Evolutionary conservation across 805 yeast genomes (phyloP).

Genomic region (Yarrowia phangngaensis): DNA sequence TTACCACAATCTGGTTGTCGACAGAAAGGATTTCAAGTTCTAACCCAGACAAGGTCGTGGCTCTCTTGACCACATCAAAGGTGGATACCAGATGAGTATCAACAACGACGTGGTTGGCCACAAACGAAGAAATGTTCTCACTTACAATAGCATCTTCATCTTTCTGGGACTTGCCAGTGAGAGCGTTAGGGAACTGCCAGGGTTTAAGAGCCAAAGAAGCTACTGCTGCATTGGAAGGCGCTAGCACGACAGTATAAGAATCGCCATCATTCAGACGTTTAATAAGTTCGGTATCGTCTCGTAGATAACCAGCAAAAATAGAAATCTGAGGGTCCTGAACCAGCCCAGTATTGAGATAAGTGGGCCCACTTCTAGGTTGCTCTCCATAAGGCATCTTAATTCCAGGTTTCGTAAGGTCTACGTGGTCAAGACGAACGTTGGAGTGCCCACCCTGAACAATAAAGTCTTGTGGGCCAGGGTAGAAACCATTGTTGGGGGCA

Average conservation of each 20-base stretch:
- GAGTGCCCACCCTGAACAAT: slow-evolving; percentile 21
- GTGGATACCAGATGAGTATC: slow-evolving; percentile 11
- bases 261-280: slow-evolving; percentile 47
- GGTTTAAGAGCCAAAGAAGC: slow-evolving; percentile 55
- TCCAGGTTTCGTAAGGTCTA: slow-evolving; percentile 17
- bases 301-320: slow-evolving; percentile 64
- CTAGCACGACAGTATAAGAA: slow-evolving; percentile 53
- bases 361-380: slow-evolving; percentile 37
- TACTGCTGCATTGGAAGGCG: slow-evolving; percentile 67
- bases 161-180: slow-evolving; percentile 41
- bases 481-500: slow-evolving; percentile 6
- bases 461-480: slow-evolving; percentile 14
- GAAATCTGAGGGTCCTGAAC: slow-evolving; percentile 47
- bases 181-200: slow-evolving; percentile 72
- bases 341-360: slow-evolving; percentile 42
- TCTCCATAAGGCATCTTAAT: slow-evolving; percentile 26
- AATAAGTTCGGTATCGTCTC: slow-evolving; percentile 55
- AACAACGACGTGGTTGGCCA: slow-evolving; percentile 55
- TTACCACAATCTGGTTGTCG: slow-evolving; percentile 22
- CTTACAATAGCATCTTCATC: slow-evolving; percentile 50
- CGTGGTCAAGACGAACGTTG: slow-evolving; percentile 16
- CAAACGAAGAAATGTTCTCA: slow-evolving; percentile 54
- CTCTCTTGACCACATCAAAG: slow-evolving; percentile 11
- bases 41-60: slow-evolving; percentile 35
- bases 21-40: slow-evolving; percentile 14